phyloP scores from a whole-genome alignment of 495 filamentous ascomycete genomes.

The Choiromyces venosus region DNA sequence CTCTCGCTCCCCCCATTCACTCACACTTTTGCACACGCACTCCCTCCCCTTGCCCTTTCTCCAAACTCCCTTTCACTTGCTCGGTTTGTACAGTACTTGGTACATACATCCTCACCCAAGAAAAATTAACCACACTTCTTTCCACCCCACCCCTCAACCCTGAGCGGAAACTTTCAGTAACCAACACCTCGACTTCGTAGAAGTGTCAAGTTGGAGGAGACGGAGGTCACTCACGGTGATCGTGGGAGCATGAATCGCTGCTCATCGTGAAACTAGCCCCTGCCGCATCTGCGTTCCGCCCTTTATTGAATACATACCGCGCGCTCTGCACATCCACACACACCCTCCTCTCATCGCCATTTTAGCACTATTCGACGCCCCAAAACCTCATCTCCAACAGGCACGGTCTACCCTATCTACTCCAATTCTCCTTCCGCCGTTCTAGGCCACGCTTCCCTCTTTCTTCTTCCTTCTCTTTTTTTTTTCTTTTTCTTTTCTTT shows the following conservation, averaged over 20 bases:
- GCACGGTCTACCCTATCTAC: constrained; percentile 29
- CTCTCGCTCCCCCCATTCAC: constrained; percentile 11
- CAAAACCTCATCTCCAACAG: constrained; percentile 31
- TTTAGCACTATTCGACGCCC: constrained; percentile 24
- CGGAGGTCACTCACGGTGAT: constrained; percentile 26
- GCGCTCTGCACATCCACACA: constrained; percentile 13
- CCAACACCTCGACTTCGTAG: neutral
- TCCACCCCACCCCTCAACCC: constrained; percentile 1
- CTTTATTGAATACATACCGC: constrained; percentile 37
- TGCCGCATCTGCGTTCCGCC: constrained; percentile 34
- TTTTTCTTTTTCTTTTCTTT: constrained; percentile 10
- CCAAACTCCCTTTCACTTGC: constrained; percentile 33
- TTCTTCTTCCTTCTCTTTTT: constrained; percentile 27
- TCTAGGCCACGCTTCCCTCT: constrained; percentile 37
- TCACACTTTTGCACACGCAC: constrained; percentile 11
- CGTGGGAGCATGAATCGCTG: constrained; percentile 20
- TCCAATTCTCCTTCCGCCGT: constrained; percentile 40
- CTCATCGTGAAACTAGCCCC: constrained; percentile 38
- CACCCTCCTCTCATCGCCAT: constrained; percentile 29
- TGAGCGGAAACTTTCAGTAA: neutral
- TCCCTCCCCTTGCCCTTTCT: constrained; percentile 23
- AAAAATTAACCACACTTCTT: constrained; percentile 4
- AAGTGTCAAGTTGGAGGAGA: neutral
- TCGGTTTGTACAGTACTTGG: neutral
- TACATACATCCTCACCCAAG: neutral